phyloP scores from a whole-genome alignment of 257 asterid species.

The Nicotiana otophora region DNA sequence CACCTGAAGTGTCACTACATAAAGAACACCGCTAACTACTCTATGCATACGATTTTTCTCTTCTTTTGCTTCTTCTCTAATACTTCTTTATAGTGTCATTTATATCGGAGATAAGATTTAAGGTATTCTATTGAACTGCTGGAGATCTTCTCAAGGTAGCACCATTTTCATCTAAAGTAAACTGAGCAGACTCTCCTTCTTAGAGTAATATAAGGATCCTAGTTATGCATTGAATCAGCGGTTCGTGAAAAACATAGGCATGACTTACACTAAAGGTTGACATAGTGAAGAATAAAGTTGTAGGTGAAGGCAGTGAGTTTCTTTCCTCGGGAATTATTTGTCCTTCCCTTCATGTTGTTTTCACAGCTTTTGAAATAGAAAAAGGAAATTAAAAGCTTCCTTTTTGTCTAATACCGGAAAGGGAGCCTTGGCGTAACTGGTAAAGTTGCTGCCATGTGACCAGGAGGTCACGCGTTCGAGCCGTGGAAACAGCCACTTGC shows the following conservation, averaged over 20 bases:
- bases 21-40: background rate
- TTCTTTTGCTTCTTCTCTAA: background rate
- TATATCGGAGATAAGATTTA: background rate
- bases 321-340: background rate
- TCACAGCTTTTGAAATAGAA: too few relatives aligned
- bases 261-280: background rate
- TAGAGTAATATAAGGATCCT: background rate
- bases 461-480: too few relatives aligned
- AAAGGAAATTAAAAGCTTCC: too few relatives aligned
- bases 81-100: background rate
- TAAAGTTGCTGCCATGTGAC: too few relatives aligned
- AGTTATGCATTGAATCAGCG: background rate
- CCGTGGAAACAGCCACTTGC: too few relatives aligned
- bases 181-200: background rate
- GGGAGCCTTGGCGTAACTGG: too few relatives aligned
- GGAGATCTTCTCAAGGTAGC: background rate
- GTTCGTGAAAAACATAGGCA: background rate
- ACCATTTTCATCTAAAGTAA: background rate
- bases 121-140: background rate
- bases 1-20: background rate
- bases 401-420: too few relatives aligned
- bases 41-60: background rate
- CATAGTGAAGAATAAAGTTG: background rate
- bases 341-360: background rate
- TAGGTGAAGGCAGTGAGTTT: background rate